Base-by-base conservation (phyloP, 495 filamentous ascomycete genomes). In the Talaromyces borbonicus region DNA sequence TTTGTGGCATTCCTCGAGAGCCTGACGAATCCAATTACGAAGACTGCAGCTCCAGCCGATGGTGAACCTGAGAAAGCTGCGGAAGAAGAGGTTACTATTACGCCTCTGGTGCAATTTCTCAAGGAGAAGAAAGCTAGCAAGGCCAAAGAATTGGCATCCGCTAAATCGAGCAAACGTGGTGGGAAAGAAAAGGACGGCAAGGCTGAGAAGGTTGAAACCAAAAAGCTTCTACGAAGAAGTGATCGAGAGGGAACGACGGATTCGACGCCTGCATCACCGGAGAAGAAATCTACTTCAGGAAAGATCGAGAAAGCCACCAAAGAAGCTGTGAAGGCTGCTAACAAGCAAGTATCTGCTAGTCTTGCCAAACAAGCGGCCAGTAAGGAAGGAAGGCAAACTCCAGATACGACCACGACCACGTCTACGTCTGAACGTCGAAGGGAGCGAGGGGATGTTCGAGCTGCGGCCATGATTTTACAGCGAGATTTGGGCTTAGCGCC, bases 1-100 rank as follows among this genome's bases (percentile, higher is more conserved):
- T 97, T 97, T 52, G 93, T 95, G 64, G 77, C 77, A 16, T 98
- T 97, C 56, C 76, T 98, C 5, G 85, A 93, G 60, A 81, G 77
- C 39, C 74, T 95, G 7, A 92, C 89, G 2, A 83, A 85, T 42
- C 88, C 88, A 0, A 75, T 84, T 23, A 63, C 69, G 5, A 81
- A 76, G 49, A 61, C 75, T 3, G 35, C n/a, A n/a, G n/a, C 59
- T 0, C 40, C 66, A 6, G 66, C 75, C 2, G 81, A 83, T 27
- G 61, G 67, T 0, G 56, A 61, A 5, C 69, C 73, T 8, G 75
- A 78, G 14, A 61, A 63, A 11, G 63, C 70, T 25, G 67, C 61
- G 3, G 81, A 84, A 55, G 75, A 77, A 39, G 77, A 78, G 22
- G 68, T 85, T 41, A 86, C 75, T 8, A 88, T 79, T 0, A 98